Percentiles rank a stretch among this genome's conserved stretches.
Evolutionary conservation across 2,329 filamentous ascomycete genomes (phyloP).

Genomic region (Arthrinium phaeospermum): DNA sequence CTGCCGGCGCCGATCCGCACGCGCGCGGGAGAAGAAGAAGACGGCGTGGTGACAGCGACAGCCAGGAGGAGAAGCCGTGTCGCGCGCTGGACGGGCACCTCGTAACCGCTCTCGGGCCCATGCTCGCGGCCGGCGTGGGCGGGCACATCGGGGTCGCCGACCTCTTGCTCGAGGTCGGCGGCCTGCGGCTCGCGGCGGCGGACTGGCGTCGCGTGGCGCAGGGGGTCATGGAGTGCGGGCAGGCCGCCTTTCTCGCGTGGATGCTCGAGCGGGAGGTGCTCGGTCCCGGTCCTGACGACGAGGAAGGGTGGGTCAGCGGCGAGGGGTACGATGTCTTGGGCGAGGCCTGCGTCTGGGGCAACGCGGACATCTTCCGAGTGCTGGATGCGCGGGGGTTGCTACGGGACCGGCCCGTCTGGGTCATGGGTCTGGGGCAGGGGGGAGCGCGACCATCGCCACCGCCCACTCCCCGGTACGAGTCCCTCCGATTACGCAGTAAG

Average conservation of each 20-base stretch:
- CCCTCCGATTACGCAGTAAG: too few species aligned
- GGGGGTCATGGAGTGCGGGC: not conserved
- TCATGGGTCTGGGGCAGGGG: not conserved
- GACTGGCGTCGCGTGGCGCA: not conserved
- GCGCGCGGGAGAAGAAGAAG: not conserved
- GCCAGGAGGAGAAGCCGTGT: not conserved
- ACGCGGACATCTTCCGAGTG: not conserved
- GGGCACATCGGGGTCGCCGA: not conserved
- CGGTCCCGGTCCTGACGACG: not conserved
- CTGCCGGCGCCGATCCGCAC: not conserved
- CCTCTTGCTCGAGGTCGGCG: not conserved
- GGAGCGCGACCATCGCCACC: too few species aligned
- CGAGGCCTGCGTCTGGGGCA: constrained; percentile 6
- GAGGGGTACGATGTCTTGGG: not conserved
- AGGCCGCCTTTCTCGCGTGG: not conserved
- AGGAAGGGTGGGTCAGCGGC: not conserved
- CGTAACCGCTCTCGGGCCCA: not conserved
- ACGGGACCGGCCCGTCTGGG: not conserved
- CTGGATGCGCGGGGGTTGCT: not conserved
- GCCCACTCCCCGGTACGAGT: too few species aligned
- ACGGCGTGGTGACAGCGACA: not conserved
- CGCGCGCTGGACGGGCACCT: not conserved
- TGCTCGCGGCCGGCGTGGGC: not conserved
- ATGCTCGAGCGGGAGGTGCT: not conserved
- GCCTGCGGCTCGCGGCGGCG: not conserved